Conservation (phyloP, 345 rosid genomes). For the Populus nigra region DNA sequence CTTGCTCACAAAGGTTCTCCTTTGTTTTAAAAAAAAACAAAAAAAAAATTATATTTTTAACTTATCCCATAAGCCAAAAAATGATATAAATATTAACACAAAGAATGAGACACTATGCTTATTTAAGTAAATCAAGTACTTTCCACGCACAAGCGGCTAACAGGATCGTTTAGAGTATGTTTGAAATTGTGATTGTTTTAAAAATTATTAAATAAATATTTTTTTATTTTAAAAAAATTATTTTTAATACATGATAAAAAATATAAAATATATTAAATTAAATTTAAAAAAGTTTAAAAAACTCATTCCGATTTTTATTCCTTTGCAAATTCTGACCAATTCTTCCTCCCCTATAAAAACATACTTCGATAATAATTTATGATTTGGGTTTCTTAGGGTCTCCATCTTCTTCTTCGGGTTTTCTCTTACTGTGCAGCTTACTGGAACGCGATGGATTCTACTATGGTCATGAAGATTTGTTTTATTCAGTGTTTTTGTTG, state of each 20-base stretch:
- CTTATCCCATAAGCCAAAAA: conserved; percentile 6
- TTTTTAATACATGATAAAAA: too few relatives aligned
- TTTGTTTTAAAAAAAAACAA: not conserved
- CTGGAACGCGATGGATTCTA: conserved; percentile 42
- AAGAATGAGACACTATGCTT: too few relatives aligned
- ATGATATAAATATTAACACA: not conserved
- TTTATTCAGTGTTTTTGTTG: not conserved
- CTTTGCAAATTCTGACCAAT: not conserved
- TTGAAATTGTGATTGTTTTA: too few relatives aligned
- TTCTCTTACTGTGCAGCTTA: conserved; percentile 10
- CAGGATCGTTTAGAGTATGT: conserved; percentile 4
- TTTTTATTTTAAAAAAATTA: not conserved
- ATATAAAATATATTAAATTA: too few relatives aligned
- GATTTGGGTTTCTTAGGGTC: conserved; percentile 12
- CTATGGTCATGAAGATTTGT: conserved; percentile 58
- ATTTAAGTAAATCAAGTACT: not conserved
- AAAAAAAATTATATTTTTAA: not conserved
- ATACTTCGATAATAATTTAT: not conserved
- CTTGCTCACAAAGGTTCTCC: not conserved
- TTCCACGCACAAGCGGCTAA: conserved; percentile 9
- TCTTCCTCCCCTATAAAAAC: not conserved
- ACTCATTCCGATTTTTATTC: not conserved
- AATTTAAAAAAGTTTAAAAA: too few relatives aligned
- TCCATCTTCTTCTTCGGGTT: not conserved
- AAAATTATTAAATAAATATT: too few relatives aligned